Percentiles rank a stretch among this genome's conserved stretches.
Evolutionary conservation across 768 basidiomycete genomes (phyloP).

Genomic region (Macrolepiota dolichaula): DNA sequence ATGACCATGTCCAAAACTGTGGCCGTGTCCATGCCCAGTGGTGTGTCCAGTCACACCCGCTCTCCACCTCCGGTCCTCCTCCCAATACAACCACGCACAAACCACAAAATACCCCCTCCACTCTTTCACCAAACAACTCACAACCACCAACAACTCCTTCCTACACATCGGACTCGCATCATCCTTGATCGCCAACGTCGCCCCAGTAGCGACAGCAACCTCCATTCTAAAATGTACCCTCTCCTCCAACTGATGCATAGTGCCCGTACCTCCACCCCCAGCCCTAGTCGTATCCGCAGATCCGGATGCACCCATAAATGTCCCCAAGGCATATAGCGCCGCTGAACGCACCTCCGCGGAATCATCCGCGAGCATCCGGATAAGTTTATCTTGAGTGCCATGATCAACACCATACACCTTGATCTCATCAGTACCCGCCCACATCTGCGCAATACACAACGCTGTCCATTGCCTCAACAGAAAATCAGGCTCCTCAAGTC

Average conservation of each 20-base stretch:
- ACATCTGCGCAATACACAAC: conserved; percentile 91
- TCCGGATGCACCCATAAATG: conserved; percentile 88
- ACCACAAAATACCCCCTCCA: conserved; percentile 96
- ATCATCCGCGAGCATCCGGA: conserved; percentile 76
- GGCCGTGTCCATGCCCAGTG: too few species aligned
- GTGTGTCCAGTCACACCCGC: conserved; percentile 29
- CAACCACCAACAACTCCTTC: conserved; percentile 87
- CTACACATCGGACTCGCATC: conserved; percentile 97
- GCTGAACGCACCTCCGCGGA: conserved; percentile 93
- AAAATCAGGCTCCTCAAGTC: conserved; percentile 88
- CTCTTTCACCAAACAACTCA: conserved; percentile 92
- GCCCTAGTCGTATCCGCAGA: conserved; percentile 60
- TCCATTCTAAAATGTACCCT: conserved; percentile 85
- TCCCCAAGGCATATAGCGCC: conserved; percentile 87
- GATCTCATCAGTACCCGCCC: conserved; percentile 90
- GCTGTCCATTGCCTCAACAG: conserved; percentile 92
- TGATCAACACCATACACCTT: conserved; percentile 79
- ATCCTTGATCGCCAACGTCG: conserved; percentile 83
- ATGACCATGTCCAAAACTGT: too few species aligned
- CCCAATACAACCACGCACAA: conserved; percentile 96
- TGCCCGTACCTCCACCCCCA: conserved; percentile 85
- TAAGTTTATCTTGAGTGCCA: conserved; percentile 79
- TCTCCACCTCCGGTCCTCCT: conserved; percentile 77
- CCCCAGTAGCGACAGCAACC: conserved; percentile 86
- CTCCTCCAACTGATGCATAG: conserved; percentile 73